Percentiles rank a stretch among this genome's conserved stretches.
Conservation (phyloP, 768 basidiomycete genomes). For the Candolleomyces efflorescens region DNA sequence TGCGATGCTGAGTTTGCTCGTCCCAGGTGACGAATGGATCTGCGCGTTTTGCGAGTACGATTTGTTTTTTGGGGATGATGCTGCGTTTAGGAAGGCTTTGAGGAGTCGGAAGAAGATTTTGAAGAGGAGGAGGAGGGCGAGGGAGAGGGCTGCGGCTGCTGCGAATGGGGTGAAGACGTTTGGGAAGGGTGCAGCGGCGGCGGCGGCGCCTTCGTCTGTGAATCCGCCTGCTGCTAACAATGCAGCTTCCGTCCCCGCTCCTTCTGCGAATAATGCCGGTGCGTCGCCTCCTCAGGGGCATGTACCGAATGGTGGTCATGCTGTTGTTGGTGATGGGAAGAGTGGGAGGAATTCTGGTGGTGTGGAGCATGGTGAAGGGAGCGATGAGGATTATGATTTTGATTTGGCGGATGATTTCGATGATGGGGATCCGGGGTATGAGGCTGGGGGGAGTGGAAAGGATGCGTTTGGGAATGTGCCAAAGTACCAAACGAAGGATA, state of each 20-base stretch:
- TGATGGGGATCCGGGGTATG: slow-evolving; percentile 20
- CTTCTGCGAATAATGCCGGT: background rate
- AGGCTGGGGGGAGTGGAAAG: slow-evolving; percentile 19
- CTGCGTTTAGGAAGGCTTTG: slow-evolving; percentile 59
- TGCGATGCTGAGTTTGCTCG: background rate
- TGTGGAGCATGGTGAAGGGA: slow-evolving; percentile 1
- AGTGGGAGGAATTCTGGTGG: background rate
- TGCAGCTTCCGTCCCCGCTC: too few relatives aligned
- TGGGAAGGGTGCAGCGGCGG: slow-evolving; percentile 7
- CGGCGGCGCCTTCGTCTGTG: background rate
- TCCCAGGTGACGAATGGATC: slow-evolving; percentile 65
- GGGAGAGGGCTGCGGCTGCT: slow-evolving; percentile 59
- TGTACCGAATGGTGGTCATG: too few relatives aligned
- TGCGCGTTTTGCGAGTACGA: slow-evolving; percentile 93
- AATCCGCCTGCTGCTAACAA: too few relatives aligned
- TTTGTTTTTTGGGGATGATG: slow-evolving; percentile 84
- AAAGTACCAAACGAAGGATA: slow-evolving; percentile 13
- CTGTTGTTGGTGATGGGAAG: background rate
- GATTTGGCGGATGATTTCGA: slow-evolving; percentile 22
- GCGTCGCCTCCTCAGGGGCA: background rate
- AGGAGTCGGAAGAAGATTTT: slow-evolving; percentile 77
- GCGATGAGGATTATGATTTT: slow-evolving; percentile 19
- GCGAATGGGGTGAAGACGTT: slow-evolving; percentile 31
- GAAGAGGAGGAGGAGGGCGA: slow-evolving; percentile 61
- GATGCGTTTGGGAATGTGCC: slow-evolving; percentile 19